A percentile compares a stretch with the other conserved stretches of the same genome.
Conservation (phyloP, 2,329 filamentous ascomycete genomes). For the Helminthosporium solani region DNA sequence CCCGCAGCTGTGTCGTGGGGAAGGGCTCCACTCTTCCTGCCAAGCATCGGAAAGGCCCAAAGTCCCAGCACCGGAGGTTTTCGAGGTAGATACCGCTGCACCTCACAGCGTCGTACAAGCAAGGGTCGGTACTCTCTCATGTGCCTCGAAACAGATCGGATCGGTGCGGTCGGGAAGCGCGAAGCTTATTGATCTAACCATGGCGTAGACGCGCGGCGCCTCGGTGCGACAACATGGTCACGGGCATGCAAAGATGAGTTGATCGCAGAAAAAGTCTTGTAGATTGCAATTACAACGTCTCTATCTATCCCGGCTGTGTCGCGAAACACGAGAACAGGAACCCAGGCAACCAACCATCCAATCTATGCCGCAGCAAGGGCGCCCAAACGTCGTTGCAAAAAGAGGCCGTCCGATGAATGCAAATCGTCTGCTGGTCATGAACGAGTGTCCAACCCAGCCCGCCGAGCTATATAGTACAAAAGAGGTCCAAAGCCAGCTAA, state of each 20-base stretch:
- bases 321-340: constrained; percentile 33
- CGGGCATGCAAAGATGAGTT: constrained; percentile 12
- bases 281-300: constrained; percentile 36
- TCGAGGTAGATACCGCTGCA: constrained; percentile 15
- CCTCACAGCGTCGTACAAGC: constrained; percentile 35
- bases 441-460: constrained; percentile 29
- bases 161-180: constrained; percentile 12
- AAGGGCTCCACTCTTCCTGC: constrained; percentile 30
- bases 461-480: constrained; percentile 37
- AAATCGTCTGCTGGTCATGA: constrained; percentile 35
- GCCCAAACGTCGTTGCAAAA: constrained; percentile 25
- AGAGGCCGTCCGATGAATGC: constrained; percentile 36
- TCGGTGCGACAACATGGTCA: constrained; percentile 23
- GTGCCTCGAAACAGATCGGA: constrained; percentile 25
- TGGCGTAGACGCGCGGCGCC: constrained; percentile 28
- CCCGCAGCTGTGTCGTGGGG: constrained; percentile 24
- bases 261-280: constrained; percentile 22
- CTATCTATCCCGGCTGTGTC: constrained; percentile 36
- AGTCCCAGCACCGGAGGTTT: constrained; percentile 21
- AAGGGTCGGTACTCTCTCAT: constrained; percentile 31
- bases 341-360: constrained; percentile 31
- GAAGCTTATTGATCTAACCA: constrained; percentile 21
- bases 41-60: constrained; percentile 17
- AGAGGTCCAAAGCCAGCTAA: constrained; percentile 27
- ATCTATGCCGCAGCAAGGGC: constrained; percentile 28